phyloP scores from a whole-genome alignment of 768 basidiomycete species.

The Russula earlei region DNA sequence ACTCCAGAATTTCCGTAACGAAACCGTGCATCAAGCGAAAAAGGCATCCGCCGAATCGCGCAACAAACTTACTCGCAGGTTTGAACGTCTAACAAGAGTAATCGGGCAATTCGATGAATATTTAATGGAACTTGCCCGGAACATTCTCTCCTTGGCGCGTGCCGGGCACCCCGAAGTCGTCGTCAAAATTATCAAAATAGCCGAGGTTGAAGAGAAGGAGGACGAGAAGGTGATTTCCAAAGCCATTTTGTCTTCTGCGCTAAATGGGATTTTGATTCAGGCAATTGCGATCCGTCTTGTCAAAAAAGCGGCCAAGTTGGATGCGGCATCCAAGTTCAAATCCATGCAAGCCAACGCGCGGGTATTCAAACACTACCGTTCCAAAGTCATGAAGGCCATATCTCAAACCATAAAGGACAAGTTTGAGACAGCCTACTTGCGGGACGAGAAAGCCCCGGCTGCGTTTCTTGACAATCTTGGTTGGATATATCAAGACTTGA shows the following conservation, averaged over 20 bases:
- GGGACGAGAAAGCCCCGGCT: slow-evolving; percentile 52
- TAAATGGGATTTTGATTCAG: slow-evolving; percentile 33
- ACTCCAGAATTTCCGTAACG: slow-evolving; percentile 88
- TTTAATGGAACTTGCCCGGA: slow-evolving; percentile 64
- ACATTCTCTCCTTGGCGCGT: slow-evolving; percentile 69
- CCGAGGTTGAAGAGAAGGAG: slow-evolving; percentile 84
- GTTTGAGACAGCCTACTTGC: slow-evolving; percentile 59
- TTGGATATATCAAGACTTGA: slow-evolving; percentile 94
- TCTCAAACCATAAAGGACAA: slow-evolving; percentile 61
- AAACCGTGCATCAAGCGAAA: slow-evolving; percentile 92
- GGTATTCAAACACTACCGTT: slow-evolving; percentile 89
- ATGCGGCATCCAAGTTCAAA: slow-evolving; percentile 87
- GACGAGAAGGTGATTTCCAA: slow-evolving; percentile 77
- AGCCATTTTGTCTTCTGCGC: neutral
- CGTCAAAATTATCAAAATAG: slow-evolving; percentile 86
- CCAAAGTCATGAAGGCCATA: slow-evolving; percentile 77
- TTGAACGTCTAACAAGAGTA: slow-evolving; percentile 75
- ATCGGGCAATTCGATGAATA: slow-evolving; percentile 81
- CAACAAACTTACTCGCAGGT: slow-evolving; percentile 63
- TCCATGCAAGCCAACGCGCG: slow-evolving; percentile 91
- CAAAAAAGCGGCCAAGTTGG: slow-evolving; percentile 87
- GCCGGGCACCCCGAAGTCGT: slow-evolving; percentile 78
- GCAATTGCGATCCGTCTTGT: slow-evolving; percentile 90
- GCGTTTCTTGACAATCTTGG: slow-evolving; percentile 67
- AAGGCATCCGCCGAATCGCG: slow-evolving; percentile 59